These are phyloP conservation scores for Hemerocallis citrina DNA, from an alignment of 106 monocot species.

Conservation along the genomic window DNA sequence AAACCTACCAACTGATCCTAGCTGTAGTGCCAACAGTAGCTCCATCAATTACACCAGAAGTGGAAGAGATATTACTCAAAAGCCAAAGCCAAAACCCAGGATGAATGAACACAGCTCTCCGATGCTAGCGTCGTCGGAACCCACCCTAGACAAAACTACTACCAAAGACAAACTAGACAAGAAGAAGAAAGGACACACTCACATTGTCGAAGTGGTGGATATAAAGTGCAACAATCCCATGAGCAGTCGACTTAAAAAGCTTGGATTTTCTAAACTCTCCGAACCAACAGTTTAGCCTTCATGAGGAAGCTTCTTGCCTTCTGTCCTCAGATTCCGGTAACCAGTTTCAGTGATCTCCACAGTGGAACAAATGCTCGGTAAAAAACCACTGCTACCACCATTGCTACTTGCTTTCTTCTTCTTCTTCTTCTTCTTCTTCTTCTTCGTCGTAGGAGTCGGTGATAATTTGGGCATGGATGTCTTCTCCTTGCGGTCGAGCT, in stretches of 20 bases:
- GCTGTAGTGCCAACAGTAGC: slow-evolving; percentile 10
- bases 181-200: slow-evolving; percentile 37
- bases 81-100: slow-evolving; percentile 10
- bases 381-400: slow-evolving; percentile 6
- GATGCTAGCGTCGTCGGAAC: slow-evolving; percentile 24
- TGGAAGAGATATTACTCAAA: slow-evolving; percentile 14
- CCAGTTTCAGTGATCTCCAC: slow-evolving; percentile 18
- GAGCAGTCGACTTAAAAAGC: slow-evolving; percentile 61
- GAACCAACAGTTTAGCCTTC: slow-evolving; percentile 28
- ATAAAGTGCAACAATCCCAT: slow-evolving; percentile 75
- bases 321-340: slow-evolving; percentile 2
- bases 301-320: background rate
- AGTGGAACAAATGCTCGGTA: slow-evolving; percentile 33
- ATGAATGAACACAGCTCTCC: slow-evolving; percentile 14
- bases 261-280: slow-evolving; percentile 82
- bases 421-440: slow-evolving; percentile 21
- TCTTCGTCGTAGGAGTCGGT: background rate
- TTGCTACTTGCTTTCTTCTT: background rate
- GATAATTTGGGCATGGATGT: background rate
- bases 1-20: slow-evolving; percentile 13
- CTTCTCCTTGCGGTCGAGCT: slow-evolving; percentile 3
- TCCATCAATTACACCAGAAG: background rate
- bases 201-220: slow-evolving; percentile 55
- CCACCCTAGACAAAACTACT: slow-evolving; percentile 2
- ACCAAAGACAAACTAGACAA: slow-evolving; percentile 8